Evolutionary conservation across 495 filamentous ascomycete species (phyloP), one percentile per base, ranked within the genome.

Genomic region (Schizothecium vesticola): DNA sequence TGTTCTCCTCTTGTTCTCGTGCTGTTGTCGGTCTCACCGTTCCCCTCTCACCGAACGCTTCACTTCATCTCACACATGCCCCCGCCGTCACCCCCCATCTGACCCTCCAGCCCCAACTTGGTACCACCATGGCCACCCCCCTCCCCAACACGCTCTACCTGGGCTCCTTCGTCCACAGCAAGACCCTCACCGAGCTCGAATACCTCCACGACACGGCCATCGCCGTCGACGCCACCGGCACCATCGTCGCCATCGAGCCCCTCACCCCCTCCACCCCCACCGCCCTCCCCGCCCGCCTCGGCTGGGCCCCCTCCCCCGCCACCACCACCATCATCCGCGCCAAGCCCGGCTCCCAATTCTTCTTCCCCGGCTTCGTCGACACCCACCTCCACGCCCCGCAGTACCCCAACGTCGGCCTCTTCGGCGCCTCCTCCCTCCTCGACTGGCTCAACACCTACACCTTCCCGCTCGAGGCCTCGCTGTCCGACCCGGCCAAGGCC

Each of bases 311-410:
- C 2, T 51, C 43, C 36, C 4, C 16, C 73, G 72, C 2, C 80
- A 77, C n/a, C 81, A 82, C n/a, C 22, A 69, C 78, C 13, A 75
- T 80, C 19, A 73, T 83, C 36, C 24, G 63, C 10, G 56, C 10
- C 68, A 78, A 22, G 43, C 69, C 63, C 28, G 5, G 82, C 60
- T 83, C 81, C 10, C 82, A 89, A 66, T 97, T 97, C 78, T 97
- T 94, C 81, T 97, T 97, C 72, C 94, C 94, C 0, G 94, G 94
- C 16, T 96, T 98, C 76, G 89, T 98, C 58, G 94, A 98, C 78
- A 96, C 94, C 16, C 94, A 98, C 78, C 90, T 96, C 70, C 94
- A 98, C 78, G 94, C 94, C 59, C 86, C 92, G 0, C 94, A 98
- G 82, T 95, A 96, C 74, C 93, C 94, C 66, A 98, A 98, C 72